Conservation (phyloP, 208 protist genomes). For the Leishmania braziliensis region DNA sequence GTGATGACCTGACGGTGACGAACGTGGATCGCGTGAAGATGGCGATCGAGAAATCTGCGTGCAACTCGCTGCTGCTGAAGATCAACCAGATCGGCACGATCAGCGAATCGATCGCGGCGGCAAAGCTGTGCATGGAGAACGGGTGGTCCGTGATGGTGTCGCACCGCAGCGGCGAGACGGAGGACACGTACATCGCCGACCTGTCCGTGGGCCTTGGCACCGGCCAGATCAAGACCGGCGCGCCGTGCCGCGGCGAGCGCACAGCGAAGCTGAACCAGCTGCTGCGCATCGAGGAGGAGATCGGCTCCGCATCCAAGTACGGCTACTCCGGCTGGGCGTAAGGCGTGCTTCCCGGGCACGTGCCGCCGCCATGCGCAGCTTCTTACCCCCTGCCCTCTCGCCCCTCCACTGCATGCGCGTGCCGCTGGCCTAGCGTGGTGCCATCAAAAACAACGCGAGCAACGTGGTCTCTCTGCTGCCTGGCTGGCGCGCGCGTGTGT, state of each 20-base stretch:
- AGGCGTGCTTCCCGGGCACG: not conserved
- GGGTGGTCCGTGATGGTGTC: conserved; percentile 92
- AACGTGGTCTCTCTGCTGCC: not conserved
- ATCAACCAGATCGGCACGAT: conserved; percentile 99
- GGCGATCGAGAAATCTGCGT: conserved; percentile 91
- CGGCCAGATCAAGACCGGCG: conserved; percentile 99
- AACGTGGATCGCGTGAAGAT: conserved; percentile 97
- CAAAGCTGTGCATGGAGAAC: conserved; percentile 79
- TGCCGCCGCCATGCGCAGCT: not conserved
- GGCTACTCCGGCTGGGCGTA: conserved; percentile 78
- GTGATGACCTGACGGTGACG: conserved; percentile 98
- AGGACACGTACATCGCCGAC: conserved; percentile 99
- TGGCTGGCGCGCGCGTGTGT: not conserved
- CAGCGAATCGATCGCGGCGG: conserved; percentile 97
- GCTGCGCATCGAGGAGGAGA: conserved; percentile 98
- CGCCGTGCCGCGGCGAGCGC: conserved; percentile 97
- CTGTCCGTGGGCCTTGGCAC: conserved; percentile 97
- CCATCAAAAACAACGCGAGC: not conserved
- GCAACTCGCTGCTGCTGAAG: conserved; percentile 99
- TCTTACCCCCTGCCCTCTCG: not conserved
- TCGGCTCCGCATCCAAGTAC: conserved; percentile 76
- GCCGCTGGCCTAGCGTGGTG: not conserved
- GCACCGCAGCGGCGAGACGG: conserved; percentile 98
- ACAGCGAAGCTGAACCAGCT: conserved; percentile 99
- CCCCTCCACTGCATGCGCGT: not conserved